Evolutionary conservation across 306 rosid species (phyloP), one percentile per base, ranked within the genome.

Genomic region (cucumber (Cucumis sativus)): DNA sequence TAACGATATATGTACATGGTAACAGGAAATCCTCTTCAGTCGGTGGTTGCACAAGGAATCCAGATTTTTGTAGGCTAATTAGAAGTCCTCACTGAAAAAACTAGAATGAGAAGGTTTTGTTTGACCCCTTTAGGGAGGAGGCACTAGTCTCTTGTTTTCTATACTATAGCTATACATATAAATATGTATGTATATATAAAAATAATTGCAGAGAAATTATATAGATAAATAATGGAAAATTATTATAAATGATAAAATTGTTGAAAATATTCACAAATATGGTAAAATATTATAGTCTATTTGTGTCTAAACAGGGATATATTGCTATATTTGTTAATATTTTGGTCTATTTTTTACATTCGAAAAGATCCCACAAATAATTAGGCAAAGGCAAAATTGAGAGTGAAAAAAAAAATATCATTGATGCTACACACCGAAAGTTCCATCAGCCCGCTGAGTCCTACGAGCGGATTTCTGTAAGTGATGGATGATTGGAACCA

Each of bases 401-500:
- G 23, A 5, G 3, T 8, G 57, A n/a, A 54, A 35, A 35, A n/a
- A 47, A 20, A 20, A 20, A 58, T n/a, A 7, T 58, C 35, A 78
- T 18, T 47, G 13, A 15, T 62, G 61, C 59, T 10, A 80, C 85
- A 4, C 65, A 92, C 98, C 96, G 79, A 87, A 90, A 58, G 97
- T 90, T 77, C 99, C 99, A 76, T 87, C 96, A 41, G 92, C 77
- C 52, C 99, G 91, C 77, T 88, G 85, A 70, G 90, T 80, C 82
- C 92, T 79, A 37, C 85, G 85, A 39, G 85, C 80, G 56, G 81
- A 82, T 51, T 78, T 81, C 83, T 84, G 91, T 87, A 95, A 82
- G 77, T 84, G 87, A 84, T 92, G 96, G 77, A 95, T 70, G 16
- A 95, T 86, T 1, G 99, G 99, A 85, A 93, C 97, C 82, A 95